Percentiles rank a stretch among this genome's conserved stretches.
Evolutionary conservation across 257 asterid genomes (phyloP).

Genomic region (Prunella vulgaris): DNA sequence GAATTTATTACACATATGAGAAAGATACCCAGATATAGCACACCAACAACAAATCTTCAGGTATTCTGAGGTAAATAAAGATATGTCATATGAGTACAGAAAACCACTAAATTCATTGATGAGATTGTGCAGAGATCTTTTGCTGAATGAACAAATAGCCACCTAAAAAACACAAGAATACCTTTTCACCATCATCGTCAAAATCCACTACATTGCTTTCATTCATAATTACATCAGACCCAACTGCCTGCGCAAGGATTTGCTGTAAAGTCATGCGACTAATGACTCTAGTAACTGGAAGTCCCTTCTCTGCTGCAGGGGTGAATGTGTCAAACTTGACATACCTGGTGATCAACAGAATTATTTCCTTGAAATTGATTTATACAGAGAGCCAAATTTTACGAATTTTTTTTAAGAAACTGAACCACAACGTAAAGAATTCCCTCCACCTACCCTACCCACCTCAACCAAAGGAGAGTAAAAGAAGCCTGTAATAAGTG

Average conservation of each 20-base stretch:
- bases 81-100: not conserved
- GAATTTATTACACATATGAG: constrained; percentile 11
- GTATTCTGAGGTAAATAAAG: not conserved
- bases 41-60: not conserved
- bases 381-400: not conserved
- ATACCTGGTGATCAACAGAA: constrained; percentile 61
- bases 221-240: constrained; percentile 66
- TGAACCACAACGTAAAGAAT: not conserved
- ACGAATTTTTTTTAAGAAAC: no score
- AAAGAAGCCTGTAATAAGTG: not conserved
- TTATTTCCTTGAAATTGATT: constrained; percentile 23
- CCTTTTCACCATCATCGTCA: constrained; percentile 74
- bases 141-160: not conserved
- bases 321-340: constrained; percentile 95
- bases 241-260: constrained; percentile 84
- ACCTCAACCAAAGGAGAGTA: not conserved
- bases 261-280: constrained; percentile 92
- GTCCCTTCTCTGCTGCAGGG: constrained; percentile 89
- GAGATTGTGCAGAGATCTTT: not conserved
- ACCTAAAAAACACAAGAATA: not conserved
- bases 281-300: constrained; percentile 88
- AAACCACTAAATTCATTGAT: not conserved
- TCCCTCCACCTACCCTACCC: not conserved
- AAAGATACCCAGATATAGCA: not conserved
- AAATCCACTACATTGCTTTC: constrained; percentile 79